These are phyloP conservation scores for Lichtheimia hyalospora DNA, from an alignment of 371 early-diverging fungal species.

Conservation along the genomic window DNA sequence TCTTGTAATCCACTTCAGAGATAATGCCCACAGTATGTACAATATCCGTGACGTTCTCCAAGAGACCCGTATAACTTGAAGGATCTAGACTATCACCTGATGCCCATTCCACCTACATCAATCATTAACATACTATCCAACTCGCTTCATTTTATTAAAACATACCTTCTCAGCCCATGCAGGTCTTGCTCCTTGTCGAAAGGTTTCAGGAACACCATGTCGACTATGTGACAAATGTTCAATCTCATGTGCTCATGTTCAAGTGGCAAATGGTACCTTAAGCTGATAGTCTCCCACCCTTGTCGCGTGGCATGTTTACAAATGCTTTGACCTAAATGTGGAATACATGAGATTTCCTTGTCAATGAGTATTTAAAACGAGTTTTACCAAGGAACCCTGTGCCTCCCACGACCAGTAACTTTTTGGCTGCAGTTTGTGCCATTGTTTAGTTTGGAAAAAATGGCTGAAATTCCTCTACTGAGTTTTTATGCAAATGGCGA, in stretches of 20 bases:
- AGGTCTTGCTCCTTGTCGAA: constrained; percentile 27
- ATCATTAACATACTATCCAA: neutral
- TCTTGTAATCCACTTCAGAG: constrained; percentile 71
- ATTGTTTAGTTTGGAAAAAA: constrained; percentile 11
- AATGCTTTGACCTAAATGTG: constrained; percentile 51
- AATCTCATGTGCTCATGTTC: neutral
- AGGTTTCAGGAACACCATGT: constrained; percentile 45
- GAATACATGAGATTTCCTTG: neutral
- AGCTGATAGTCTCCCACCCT: constrained; percentile 77
- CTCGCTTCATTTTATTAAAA: neutral
- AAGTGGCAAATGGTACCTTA: constrained; percentile 51
- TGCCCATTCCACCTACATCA: constrained; percentile 56
- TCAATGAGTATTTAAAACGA: neutral
- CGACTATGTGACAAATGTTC: constrained; percentile 31
- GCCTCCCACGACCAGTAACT: constrained; percentile 73
- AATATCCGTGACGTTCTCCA: constrained; percentile 63
- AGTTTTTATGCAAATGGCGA: no score
- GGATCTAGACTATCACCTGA: constrained; percentile 69
- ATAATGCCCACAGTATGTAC: constrained; percentile 76
- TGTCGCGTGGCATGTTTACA: constrained; percentile 63
- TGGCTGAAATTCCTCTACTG: no score
- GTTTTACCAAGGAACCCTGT: constrained; percentile 68
- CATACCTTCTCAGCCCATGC: constrained; percentile 47
- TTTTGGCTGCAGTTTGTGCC: constrained; percentile 42
- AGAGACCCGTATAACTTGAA: constrained; percentile 49